phyloP scores from a whole-genome alignment of 2,329 filamentous ascomycete genomes.

The Botrytis galanthina region DNA sequence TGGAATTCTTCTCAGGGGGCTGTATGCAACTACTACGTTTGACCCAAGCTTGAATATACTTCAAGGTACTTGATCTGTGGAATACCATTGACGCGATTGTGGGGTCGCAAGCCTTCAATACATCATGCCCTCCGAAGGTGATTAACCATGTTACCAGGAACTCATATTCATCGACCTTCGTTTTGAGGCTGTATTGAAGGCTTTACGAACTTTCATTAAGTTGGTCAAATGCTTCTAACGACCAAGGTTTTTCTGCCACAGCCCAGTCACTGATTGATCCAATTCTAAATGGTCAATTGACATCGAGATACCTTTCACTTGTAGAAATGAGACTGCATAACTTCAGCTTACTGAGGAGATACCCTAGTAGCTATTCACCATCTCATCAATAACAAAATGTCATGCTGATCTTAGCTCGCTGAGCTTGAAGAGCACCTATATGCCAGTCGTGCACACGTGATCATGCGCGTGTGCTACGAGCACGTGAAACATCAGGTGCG shows the following conservation, averaged over 20 bases:
- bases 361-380: not conserved
- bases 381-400: not conserved
- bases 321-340: not conserved
- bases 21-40: too few species aligned
- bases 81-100: not conserved
- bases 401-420: not conserved
- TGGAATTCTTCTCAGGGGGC: too few species aligned
- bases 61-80: not conserved
- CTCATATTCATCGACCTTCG: not conserved
- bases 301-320: too few species aligned
- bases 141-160: not conserved
- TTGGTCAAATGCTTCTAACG: not conserved
- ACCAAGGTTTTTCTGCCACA: not conserved
- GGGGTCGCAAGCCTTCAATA: not conserved
- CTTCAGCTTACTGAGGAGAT: not conserved
- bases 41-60: too few species aligned
- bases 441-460: too few species aligned
- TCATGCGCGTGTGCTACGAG: too few species aligned
- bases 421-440: too few species aligned
- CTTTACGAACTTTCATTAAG: not conserved
- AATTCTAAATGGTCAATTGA: not conserved
- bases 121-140: not conserved
- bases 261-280: not conserved
- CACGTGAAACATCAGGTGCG: too few species aligned
- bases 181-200: not conserved